These are phyloP conservation scores for Hypoxylon sp. DNA, from an alignment of 2,329 filamentous ascomycete species.

Conservation along the genomic window DNA sequence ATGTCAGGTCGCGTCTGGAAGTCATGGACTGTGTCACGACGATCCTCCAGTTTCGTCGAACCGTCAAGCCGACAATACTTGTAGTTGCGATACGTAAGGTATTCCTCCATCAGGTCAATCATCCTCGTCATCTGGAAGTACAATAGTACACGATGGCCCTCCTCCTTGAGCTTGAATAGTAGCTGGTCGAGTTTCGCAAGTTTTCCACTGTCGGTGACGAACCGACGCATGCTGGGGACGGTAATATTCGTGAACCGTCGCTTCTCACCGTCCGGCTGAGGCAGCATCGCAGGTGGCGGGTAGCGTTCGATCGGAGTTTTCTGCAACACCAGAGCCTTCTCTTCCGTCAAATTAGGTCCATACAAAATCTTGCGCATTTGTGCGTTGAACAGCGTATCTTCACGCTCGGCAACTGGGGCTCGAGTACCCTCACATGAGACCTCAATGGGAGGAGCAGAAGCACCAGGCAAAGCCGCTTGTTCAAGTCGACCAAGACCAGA, in stretches of 20 bases:
- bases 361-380: conserved; percentile 82
- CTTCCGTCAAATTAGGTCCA: conserved; percentile 74
- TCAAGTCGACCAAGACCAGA: conserved; percentile 85
- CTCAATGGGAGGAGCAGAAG: conserved; percentile 88
- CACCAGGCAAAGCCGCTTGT: conserved; percentile 82
- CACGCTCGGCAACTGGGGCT: conserved; percentile 73
- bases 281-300: conserved; percentile 77
- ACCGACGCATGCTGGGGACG: conserved; percentile 96
- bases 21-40: conserved; percentile 94
- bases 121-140: conserved; percentile 99
- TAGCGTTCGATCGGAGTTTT: conserved; percentile 77
- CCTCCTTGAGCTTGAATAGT: conserved; percentile 90
- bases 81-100: conserved; percentile 98
- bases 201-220: conserved; percentile 98
- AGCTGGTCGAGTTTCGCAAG: conserved; percentile 91
- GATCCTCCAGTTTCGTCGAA: conserved; percentile 96
- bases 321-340: conserved; percentile 80
- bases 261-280: conserved; percentile 84
- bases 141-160: conserved; percentile 90
- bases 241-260: conserved; percentile 90
- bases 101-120: conserved; percentile 99
- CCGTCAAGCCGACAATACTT: conserved; percentile 98
- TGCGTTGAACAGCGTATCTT: conserved; percentile 83
- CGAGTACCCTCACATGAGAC: conserved; percentile 80
- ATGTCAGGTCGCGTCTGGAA: conserved; percentile 96